Evolutionary conservation across 192 early-diverging fungal species (phyloP), one percentile per base, ranked within the genome.

Genomic region (Ramicandelaber brevisporus): DNA sequence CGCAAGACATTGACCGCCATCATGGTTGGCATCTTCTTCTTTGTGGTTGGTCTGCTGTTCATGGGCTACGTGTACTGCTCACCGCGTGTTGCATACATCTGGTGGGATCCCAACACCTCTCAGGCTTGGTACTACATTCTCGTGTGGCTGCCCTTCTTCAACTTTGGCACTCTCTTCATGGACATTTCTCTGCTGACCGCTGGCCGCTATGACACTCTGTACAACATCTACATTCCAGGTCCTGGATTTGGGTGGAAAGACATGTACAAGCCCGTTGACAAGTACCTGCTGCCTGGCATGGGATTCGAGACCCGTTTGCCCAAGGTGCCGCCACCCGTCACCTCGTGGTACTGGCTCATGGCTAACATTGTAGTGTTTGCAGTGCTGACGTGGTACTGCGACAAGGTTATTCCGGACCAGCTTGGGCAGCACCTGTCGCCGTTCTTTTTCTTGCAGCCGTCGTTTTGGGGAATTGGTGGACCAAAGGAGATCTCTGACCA

Each of bases 31-130:
- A 79, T 79, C 32, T 79, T 78, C 33, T 21, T 77, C 19, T 79
- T 79, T 37, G 67, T 79, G 17, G 70, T 78, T 41, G 76, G 76
- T 2, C 49, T 79, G 13, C 33, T 79, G 13, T 79, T 79, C 43
- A 57, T 73, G 37, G 46, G 39, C 6, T 57, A 57, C 29, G 50
- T 51, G 14, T 63, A 58, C 25, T 58, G 50, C 35, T 41, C 43
- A 24, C 16, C 20, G 9, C 57, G 27, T 36, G 36, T 57, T 5
- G 61, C 54, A 12, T 63, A 57, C 21, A 36, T 61, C 17, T 63
- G 61, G 61, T 63, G 51, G 26, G 38, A 57, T 31, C 23, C 23
- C 6, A 31, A 34, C 6, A 44, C 54, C 2, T 32, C 38, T 1
- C 19, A n/a, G 11, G 39, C 30, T 1, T 41, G 33, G 10, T 39